Conservation (phyloP, 2,329 filamentous ascomycete genomes). For the Fusarium sp. region DNA sequence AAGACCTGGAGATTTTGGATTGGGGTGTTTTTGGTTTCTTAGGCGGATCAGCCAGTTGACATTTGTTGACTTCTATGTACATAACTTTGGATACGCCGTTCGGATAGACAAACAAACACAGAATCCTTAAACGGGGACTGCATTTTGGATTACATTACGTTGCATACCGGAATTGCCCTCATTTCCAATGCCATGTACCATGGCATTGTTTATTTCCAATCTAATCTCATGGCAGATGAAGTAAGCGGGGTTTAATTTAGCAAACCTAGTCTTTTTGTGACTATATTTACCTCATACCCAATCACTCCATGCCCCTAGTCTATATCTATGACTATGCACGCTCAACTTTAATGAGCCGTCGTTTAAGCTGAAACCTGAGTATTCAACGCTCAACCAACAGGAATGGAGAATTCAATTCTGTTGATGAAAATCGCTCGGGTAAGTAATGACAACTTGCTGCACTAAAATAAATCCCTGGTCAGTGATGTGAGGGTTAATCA, state of each 20-base stretch:
- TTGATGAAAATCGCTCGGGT: conserved; percentile 33
- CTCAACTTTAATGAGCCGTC: conserved; percentile 23
- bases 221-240: conserved; percentile 29
- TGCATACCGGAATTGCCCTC: background rate
- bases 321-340: conserved; percentile 1
- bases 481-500: background rate
- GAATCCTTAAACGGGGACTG: conserved; percentile 18
- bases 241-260: conserved; percentile 16
- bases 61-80: conserved; percentile 43
- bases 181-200: conserved; percentile 9
- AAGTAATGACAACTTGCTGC: conserved; percentile 1
- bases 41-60: conserved; percentile 39
- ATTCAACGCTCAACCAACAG: conserved; percentile 5
- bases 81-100: conserved; percentile 35
- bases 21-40: conserved; percentile 46
- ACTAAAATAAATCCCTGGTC: conserved; percentile 1
- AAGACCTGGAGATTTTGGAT: conserved; percentile 40
- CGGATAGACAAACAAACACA: conserved; percentile 38
- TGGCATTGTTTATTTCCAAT: conserved; percentile 17
- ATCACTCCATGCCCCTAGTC: conserved; percentile 2
- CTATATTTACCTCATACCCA: conserved; percentile 3
- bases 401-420: background rate
- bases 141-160: conserved; percentile 10
- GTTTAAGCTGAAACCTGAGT: conserved; percentile 23
- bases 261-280: conserved; percentile 3